Conservation (phyloP, 306 rosid species). For the Vigna radiata region DNA sequence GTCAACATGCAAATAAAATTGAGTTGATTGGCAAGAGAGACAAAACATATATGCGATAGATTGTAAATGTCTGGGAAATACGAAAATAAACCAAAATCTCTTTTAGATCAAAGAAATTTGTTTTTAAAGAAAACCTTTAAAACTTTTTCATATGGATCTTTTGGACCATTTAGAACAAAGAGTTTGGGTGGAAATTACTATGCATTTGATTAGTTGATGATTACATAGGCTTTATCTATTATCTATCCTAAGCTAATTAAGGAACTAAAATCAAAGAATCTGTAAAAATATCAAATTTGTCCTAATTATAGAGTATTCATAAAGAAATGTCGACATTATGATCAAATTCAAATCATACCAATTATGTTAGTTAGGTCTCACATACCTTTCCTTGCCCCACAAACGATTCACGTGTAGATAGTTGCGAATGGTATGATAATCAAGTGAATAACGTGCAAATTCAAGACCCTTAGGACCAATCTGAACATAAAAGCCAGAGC, state of each 20-base stretch:
- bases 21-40: no score
- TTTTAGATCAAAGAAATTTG: no score
- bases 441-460: conserved; percentile 95
- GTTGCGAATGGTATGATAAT: conserved; percentile 95
- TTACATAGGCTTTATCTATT: not conserved
- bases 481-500: conserved; percentile 52
- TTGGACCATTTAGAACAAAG: no score
- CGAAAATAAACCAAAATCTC: no score
- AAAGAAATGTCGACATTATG: not conserved
- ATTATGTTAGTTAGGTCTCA: not conserved
- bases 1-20: no score
- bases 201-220: no score
- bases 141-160: no score
- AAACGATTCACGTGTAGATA: conserved; percentile 71
- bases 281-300: not conserved
- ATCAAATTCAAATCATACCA: not conserved
- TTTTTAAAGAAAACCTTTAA: no score
- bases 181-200: no score
- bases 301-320: not conserved
- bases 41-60: no score
- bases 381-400: conserved; percentile 96
- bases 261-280: not conserved
- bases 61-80: no score
- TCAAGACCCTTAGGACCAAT: conserved; percentile 95
- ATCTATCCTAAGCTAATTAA: not conserved